Evolutionary conservation across 139 green algal genomes (phyloP).

Genomic region (Mychonastes homosphaera): DNA sequence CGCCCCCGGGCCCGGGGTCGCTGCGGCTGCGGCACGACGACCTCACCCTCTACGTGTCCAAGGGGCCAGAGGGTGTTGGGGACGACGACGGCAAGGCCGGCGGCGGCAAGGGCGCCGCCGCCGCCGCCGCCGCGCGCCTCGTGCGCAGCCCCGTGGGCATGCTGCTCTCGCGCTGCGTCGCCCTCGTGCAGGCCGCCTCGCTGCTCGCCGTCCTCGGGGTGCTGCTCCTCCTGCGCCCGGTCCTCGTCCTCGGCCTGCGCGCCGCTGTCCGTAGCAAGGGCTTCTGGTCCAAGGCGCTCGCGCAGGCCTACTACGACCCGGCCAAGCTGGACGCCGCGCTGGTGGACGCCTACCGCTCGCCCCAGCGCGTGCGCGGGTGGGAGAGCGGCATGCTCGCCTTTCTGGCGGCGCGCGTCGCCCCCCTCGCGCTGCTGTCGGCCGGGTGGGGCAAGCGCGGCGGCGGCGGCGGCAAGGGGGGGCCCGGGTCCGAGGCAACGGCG

Average conservation of each 20-base stretch:
- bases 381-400: conserved; percentile 60
- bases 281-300: background rate
- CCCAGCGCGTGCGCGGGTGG: conserved; percentile 65
- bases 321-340: conserved; percentile 22
- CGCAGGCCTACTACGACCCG: conserved; percentile 35
- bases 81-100: conserved; percentile 2
- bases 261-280: conserved; percentile 32
- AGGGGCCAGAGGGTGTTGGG: too few relatives aligned
- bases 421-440: background rate
- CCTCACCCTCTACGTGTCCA: too few relatives aligned
- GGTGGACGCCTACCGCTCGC: conserved; percentile 61
- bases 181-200: background rate
- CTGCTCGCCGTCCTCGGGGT: conserved; percentile 15
- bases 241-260: conserved; percentile 51
- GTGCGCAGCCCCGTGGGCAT: background rate
- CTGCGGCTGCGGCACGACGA: too few relatives aligned
- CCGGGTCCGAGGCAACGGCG: conserved; percentile 6
- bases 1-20: too few relatives aligned
- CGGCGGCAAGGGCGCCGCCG: too few relatives aligned
- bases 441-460: background rate
- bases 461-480: background rate
- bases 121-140: too few relatives aligned
- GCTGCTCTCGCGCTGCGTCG: background rate
- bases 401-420: conserved; percentile 30
- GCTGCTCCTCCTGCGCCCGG: conserved; percentile 26